Conservation (phyloP, 176 grass and related monocot genomes). For the Oryza brachyantha region DNA sequence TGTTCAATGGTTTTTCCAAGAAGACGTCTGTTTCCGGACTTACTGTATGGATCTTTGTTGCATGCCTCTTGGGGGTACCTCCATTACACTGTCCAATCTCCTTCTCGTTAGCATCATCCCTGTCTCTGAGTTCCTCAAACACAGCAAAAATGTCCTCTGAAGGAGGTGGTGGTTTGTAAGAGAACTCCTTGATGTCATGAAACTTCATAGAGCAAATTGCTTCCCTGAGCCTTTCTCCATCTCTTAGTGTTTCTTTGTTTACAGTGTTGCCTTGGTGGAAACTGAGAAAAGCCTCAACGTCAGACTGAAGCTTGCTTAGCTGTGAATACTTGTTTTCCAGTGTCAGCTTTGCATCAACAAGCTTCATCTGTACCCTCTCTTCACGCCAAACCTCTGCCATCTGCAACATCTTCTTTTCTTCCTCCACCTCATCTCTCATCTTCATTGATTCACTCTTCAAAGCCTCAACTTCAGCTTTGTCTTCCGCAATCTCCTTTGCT, state of each 20-base stretch:
- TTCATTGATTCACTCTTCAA: conserved; percentile 66
- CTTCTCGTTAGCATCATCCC: conserved; percentile 41
- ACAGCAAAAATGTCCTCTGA: conserved; percentile 60
- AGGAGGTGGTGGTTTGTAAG: conserved; percentile 51
- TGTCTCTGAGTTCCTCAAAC: conserved; percentile 60
- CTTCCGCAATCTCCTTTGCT: conserved; percentile 65
- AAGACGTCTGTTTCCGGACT: conserved; percentile 63
- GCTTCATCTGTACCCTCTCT: conserved; percentile 97
- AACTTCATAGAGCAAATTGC: conserved; percentile 42
- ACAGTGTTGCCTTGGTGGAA: conserved; percentile 19
- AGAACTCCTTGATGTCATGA: conserved; percentile 52
- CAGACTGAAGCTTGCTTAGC: conserved; percentile 53
- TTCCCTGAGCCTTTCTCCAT: conserved; percentile 55
- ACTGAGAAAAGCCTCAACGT: conserved; percentile 69
- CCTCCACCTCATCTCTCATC: conserved; percentile 75
- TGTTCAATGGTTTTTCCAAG: conserved; percentile 38
- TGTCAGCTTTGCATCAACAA: conserved; percentile 79
- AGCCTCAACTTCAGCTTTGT: conserved; percentile 78
- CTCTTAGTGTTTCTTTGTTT: conserved; percentile 39
- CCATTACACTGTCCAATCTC: conserved; percentile 42
- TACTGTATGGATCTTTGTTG: conserved; percentile 49
- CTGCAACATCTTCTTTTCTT: conserved; percentile 89
- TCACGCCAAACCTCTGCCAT: conserved; percentile 98
- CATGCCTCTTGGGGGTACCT: conserved; percentile 34
- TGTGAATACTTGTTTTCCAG: conserved; percentile 84